phyloP scores from a whole-genome alignment of 2,329 filamentous ascomycete species.

The Diaporthe aspalathi region DNA sequence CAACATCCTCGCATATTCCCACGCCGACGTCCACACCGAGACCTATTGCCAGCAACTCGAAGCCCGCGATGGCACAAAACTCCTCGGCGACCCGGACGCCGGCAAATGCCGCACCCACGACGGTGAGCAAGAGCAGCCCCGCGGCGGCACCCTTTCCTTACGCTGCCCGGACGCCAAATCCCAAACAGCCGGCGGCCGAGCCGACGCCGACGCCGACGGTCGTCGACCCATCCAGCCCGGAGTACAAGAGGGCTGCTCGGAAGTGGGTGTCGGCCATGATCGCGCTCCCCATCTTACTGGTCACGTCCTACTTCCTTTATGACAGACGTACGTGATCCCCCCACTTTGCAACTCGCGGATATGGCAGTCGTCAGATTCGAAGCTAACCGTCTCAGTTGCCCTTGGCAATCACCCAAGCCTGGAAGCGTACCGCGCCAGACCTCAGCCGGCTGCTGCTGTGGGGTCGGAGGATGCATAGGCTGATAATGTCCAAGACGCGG shows the following conservation, averaged over 20 bases:
- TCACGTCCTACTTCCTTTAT: slow-evolving; percentile 67
- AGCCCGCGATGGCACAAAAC: background rate
- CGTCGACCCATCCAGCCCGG: slow-evolving; percentile 50
- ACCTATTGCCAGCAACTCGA: background rate
- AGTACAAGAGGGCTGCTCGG: slow-evolving; percentile 57
- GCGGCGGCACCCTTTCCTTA: background rate
- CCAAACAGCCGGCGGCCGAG: background rate
- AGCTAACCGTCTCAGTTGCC: slow-evolving; percentile 4
- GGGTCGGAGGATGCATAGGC: background rate
- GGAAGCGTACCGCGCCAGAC: background rate
- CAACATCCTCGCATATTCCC: background rate
- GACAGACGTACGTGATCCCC: slow-evolving; percentile 57
- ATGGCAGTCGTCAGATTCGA: background rate
- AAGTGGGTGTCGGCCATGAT: slow-evolving; percentile 62
- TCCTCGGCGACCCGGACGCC: background rate
- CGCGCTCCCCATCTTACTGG: slow-evolving; percentile 64
- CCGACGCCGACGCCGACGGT: no score
- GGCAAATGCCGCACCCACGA: background rate
- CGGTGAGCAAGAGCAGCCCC: background rate
- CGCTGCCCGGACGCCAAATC: background rate
- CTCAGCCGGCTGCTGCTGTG: background rate
- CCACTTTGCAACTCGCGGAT: background rate
- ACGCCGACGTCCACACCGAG: background rate
- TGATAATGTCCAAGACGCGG: background rate
- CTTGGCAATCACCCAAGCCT: slow-evolving; percentile 32